Conservation (phyloP, 108 stramenopile genomes). For the Discostella pseudostelligera region DNA sequence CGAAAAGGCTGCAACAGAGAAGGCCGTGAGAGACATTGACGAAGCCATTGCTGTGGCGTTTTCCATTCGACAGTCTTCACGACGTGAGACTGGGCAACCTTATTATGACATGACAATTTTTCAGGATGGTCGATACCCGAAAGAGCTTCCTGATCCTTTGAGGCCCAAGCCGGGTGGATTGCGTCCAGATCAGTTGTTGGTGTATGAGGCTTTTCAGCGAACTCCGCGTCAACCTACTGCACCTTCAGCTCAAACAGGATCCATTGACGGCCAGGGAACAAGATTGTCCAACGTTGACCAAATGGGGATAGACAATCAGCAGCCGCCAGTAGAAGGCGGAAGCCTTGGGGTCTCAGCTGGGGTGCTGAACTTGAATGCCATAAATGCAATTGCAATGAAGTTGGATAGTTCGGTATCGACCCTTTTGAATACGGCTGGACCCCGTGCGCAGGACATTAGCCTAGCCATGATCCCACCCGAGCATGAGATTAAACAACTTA, state of each 20-base stretch:
- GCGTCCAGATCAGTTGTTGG: constrained; percentile 83
- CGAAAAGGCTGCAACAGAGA: constrained; percentile 99
- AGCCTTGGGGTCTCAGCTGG: constrained; percentile 34
- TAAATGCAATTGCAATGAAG: constrained; percentile 71
- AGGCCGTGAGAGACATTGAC: constrained; percentile 95
- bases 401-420: constrained; percentile 74
- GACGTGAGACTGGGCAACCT: constrained; percentile 87
- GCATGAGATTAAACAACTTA: constrained; percentile 87
- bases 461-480: constrained; percentile 87
- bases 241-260: constrained; percentile 26
- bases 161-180: constrained; percentile 94
- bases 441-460: constrained; percentile 83
- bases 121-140: constrained; percentile 84
- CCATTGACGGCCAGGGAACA: constrained; percentile 7
- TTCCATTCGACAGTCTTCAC: constrained; percentile 69
- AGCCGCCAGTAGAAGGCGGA: constrained; percentile 9
- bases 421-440: constrained; percentile 73
- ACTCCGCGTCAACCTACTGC: constrained; percentile 76
- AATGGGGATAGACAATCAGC: constrained; percentile 18
- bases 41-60: constrained; percentile 78
- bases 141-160: constrained; percentile 88
- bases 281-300: constrained; percentile 5
- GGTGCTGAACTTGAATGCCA: constrained; percentile 62
- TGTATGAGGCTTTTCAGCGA: constrained; percentile 97
- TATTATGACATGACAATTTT: constrained; percentile 96